Percentiles rank a stretch among this genome's conserved stretches.
These are phyloP conservation scores for Eucommia ulmoides DNA, from an alignment of 257 asterid genomes.

Conservation along the genomic window DNA sequence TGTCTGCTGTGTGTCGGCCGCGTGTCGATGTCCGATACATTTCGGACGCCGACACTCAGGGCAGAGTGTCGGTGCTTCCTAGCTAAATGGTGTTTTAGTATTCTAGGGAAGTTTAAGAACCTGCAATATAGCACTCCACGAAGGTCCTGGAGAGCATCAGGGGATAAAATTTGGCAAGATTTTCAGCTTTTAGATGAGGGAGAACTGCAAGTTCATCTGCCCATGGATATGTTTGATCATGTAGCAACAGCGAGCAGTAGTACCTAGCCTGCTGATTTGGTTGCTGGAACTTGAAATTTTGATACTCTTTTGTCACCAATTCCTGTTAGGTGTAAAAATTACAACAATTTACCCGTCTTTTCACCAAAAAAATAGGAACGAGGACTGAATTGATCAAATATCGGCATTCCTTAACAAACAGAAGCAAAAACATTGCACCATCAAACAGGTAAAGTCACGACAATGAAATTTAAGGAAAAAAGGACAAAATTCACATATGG, in stretches of 20 bases:
- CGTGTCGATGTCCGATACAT: too few relatives aligned
- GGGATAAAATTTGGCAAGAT: conserved; percentile 63
- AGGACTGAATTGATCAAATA: too few relatives aligned
- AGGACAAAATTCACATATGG: too few relatives aligned
- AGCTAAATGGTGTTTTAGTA: neutral
- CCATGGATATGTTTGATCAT: conserved; percentile 74
- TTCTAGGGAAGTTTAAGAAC: conserved; percentile 19
- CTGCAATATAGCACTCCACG: conserved; percentile 83
- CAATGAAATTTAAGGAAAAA: too few relatives aligned
- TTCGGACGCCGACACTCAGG: too few relatives aligned
- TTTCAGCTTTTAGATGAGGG: conserved; percentile 54
- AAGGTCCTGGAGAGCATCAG: conserved; percentile 76
- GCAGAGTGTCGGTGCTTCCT: too few relatives aligned
- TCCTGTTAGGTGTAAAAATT: conserved; percentile 41
- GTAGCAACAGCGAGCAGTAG: conserved; percentile 61
- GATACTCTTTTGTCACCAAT: conserved; percentile 60
- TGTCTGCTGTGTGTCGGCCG: too few relatives aligned
- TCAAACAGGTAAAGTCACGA: too few relatives aligned
- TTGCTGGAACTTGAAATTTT: conserved; percentile 85
- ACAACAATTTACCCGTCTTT: too few relatives aligned
- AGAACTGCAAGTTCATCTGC: conserved; percentile 71
- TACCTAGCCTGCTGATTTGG: conserved; percentile 93
- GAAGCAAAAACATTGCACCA: too few relatives aligned
- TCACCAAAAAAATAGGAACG: too few relatives aligned
- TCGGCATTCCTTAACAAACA: too few relatives aligned